These are phyloP conservation scores for Stachybotrys chartarum DNA, from an alignment of 2,329 filamentous ascomycete genomes.

Conservation along the genomic window DNA sequence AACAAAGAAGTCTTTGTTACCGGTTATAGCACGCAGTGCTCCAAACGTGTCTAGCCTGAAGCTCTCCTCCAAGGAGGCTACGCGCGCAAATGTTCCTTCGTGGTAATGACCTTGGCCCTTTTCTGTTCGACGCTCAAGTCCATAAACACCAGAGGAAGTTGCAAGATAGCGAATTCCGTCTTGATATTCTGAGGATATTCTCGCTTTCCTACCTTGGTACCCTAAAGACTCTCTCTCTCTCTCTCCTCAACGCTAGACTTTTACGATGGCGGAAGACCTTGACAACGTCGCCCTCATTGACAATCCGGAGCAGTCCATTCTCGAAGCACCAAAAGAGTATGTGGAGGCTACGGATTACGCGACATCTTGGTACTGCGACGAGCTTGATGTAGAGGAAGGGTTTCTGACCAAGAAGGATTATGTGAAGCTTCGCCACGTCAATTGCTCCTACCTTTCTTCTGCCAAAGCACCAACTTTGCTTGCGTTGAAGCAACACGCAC, in stretches of 20 bases:
- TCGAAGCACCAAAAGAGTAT: not conserved
- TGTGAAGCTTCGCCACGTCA: slow-evolving; percentile 33
- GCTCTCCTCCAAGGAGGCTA: no score
- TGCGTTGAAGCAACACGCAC: slow-evolving; percentile 52
- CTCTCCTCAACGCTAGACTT: not conserved
- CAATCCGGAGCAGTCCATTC: not conserved
- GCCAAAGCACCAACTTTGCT: slow-evolving; percentile 46
- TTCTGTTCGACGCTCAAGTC: no score
- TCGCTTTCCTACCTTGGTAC: not conserved
- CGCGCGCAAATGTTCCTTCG: no score
- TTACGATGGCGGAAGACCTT: not conserved
- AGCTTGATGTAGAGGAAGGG: slow-evolving; percentile 13
- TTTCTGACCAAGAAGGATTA: slow-evolving; percentile 12
- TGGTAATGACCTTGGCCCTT: no score
- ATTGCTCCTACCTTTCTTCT: slow-evolving; percentile 52
- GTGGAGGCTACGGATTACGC: slow-evolving; percentile 15
- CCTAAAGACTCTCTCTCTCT: not conserved
- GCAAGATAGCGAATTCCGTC: no score
- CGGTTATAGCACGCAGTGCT: not conserved
- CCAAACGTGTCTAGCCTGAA: no score
- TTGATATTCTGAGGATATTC: not conserved
- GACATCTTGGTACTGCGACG: slow-evolving; percentile 16
- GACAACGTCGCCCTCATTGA: not conserved
- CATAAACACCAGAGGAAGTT: no score
- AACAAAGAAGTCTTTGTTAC: not conserved